Evolutionary conservation across 805 yeast species (phyloP).

Genomic region (Yarrowia sp.): DNA sequence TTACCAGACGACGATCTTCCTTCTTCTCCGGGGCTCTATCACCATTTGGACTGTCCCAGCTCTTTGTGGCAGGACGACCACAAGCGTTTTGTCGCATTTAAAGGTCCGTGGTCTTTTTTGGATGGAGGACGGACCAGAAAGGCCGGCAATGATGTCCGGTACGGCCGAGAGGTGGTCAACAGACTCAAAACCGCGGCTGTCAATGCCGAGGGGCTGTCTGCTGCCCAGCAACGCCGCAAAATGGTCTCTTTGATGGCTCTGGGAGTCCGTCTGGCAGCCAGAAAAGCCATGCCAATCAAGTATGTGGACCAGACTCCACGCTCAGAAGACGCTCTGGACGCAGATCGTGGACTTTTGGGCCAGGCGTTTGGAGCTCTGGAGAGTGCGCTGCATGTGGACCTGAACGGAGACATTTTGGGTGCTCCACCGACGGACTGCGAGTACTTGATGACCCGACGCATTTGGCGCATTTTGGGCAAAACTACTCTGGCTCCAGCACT

Average conservation of each 20-base stretch:
- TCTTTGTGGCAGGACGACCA: conserved; percentile 15
- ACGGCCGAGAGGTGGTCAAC: background rate
- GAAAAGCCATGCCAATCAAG: background rate
- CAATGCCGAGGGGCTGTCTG: background rate
- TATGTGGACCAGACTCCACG: background rate
- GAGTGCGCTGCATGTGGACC: background rate
- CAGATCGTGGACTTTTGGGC: background rate
- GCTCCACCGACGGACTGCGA: background rate
- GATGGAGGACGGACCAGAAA: conserved; percentile 6
- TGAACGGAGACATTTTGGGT: background rate
- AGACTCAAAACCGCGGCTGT: background rate
- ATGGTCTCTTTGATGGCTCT: background rate
- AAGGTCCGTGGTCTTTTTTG: conserved; percentile 8
- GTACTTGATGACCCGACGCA: background rate
- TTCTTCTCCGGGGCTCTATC: background rate
- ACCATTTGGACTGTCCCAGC: background rate
- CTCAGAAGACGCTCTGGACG: background rate
- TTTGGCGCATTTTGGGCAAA: conserved; percentile 15
- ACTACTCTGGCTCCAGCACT: background rate
- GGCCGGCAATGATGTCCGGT: conserved; percentile 3
- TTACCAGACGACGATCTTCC: background rate
- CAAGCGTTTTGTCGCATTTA: conserved; percentile 10
- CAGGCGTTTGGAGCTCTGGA: conserved; percentile 9
- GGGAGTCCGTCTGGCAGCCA: background rate
- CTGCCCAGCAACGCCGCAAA: background rate